Conservation (phyloP, 306 rosid species). For the Cucurbita pepo region DNA sequence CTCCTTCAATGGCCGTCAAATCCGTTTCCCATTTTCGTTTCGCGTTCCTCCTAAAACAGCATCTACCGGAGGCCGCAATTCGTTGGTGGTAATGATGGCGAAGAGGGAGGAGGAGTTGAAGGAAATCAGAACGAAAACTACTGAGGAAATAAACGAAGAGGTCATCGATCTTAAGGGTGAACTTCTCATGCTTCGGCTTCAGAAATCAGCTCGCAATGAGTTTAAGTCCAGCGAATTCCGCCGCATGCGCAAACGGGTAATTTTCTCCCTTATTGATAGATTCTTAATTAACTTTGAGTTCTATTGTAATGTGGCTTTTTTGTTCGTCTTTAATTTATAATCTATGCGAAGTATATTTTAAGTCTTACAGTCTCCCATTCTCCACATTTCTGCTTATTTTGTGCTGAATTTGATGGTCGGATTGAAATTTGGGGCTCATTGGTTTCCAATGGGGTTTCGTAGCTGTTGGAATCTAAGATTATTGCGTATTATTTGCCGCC, state of each 20-base stretch:
- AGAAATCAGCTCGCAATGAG: constrained; percentile 67
- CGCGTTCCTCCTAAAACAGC: constrained; percentile 13
- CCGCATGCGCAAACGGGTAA: constrained; percentile 81
- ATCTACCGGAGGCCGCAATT: constrained; percentile 11
- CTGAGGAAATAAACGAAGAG: constrained; percentile 70
- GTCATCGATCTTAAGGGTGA: constrained; percentile 84
- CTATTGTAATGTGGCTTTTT: neutral
- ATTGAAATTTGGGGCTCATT: neutral
- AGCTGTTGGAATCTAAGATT: neutral
- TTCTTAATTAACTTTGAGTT: neutral
- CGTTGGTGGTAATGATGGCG: constrained; percentile 62
- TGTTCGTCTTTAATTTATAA: neutral
- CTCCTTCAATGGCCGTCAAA: constrained; percentile 28
- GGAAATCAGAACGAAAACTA: constrained; percentile 47
- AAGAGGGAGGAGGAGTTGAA: constrained; percentile 66
- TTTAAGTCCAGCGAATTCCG: constrained; percentile 74
- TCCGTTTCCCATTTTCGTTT: constrained; percentile 20
- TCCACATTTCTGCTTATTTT: neutral
- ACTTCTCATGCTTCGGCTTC: constrained; percentile 77
- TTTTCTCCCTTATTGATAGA: neutral
- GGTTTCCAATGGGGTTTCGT: neutral
- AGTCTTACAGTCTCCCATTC: neutral
- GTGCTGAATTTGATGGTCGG: neutral
- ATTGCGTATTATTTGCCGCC: neutral
- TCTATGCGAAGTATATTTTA: neutral